A percentile compares a stretch with the other conserved stretches of the same genome.
phyloP scores from a whole-genome alignment of 345 rosid genomes.

The Hypericum perforatum region DNA sequence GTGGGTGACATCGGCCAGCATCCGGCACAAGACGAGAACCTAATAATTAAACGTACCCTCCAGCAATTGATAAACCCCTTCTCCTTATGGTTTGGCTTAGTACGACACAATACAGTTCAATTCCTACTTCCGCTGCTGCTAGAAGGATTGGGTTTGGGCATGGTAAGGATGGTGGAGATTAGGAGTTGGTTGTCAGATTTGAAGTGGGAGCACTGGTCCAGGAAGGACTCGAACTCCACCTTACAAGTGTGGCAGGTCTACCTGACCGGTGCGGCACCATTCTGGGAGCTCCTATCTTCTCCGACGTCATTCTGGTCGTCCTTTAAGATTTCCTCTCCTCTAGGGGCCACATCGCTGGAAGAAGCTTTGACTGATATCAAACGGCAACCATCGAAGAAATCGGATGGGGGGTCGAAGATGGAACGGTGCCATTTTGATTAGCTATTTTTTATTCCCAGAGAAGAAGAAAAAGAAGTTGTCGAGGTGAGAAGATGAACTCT shows the following conservation, averaged over 20 bases:
- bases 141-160: too few relatives aligned
- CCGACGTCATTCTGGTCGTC: slow-evolving; percentile 15
- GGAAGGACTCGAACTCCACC: slow-evolving; percentile 72
- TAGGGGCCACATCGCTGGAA: slow-evolving; percentile 7
- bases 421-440: slow-evolving; percentile 49
- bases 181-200: slow-evolving; percentile 85
- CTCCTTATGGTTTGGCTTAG: too few relatives aligned
- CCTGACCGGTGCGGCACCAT: slow-evolving; percentile 31
- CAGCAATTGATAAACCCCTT: too few relatives aligned
- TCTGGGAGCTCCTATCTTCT: slow-evolving; percentile 25
- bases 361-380: slow-evolving; percentile 39
- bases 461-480: too few relatives aligned
- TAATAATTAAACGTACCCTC: too few relatives aligned
- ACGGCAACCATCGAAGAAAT: slow-evolving; percentile 56
- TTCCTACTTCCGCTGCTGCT: too few relatives aligned
- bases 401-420: slow-evolving; percentile 42
- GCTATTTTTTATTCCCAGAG: too few relatives aligned
- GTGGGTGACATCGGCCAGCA: too few relatives aligned
- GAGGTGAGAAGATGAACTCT: too few relatives aligned
- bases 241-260: slow-evolving; percentile 91
- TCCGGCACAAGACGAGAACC: too few relatives aligned
- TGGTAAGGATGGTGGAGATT: too few relatives aligned
- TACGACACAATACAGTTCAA: too few relatives aligned
- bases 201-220: slow-evolving; percentile 82
- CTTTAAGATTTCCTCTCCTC: slow-evolving; percentile 13